These are phyloP conservation scores for Populus hybrid DNA, from an alignment of 441 rosid species.

Conservation along the genomic window DNA sequence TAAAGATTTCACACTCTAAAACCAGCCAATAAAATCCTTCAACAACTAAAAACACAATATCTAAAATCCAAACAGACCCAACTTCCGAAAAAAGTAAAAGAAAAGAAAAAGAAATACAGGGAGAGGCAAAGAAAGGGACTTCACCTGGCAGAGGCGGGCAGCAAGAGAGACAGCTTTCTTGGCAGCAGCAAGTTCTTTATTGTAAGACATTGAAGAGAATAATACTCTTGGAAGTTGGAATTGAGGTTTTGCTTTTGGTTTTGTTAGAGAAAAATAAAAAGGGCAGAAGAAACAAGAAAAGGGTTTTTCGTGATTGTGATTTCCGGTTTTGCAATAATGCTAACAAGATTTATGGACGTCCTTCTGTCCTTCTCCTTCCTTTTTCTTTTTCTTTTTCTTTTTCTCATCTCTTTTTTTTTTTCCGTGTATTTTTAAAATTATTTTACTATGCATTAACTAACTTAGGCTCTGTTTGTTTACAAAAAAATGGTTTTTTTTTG, in stretches of 20 bases:
- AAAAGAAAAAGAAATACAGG: neutral
- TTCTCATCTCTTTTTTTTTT: too few relatives aligned
- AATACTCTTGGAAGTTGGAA: neutral
- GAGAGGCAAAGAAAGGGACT: neutral
- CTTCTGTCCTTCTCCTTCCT: neutral
- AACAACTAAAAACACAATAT: neutral
- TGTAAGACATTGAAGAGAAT: slow-evolving; percentile 52
- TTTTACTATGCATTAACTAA: too few relatives aligned
- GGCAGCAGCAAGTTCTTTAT: slow-evolving; percentile 79
- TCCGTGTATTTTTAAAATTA: too few relatives aligned
- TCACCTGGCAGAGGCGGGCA: slow-evolving; percentile 84
- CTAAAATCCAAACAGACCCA: neutral
- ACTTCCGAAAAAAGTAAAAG: too few relatives aligned
- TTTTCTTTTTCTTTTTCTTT: neutral
- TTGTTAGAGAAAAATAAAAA: neutral
- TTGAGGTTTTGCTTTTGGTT: neutral
- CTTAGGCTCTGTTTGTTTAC: too few relatives aligned
- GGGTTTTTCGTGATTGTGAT: neutral
- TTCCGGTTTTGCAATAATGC: slow-evolving; percentile 1
- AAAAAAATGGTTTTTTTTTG: too few relatives aligned
- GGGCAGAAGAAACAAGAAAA: neutral
- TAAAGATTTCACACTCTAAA: neutral
- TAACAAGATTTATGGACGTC: neutral
- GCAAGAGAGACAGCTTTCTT: slow-evolving; percentile 86
- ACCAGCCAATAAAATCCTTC: neutral